Conservation (phyloP, 1,284 basidiomycete genomes). For the Ustilago crameri region DNA sequence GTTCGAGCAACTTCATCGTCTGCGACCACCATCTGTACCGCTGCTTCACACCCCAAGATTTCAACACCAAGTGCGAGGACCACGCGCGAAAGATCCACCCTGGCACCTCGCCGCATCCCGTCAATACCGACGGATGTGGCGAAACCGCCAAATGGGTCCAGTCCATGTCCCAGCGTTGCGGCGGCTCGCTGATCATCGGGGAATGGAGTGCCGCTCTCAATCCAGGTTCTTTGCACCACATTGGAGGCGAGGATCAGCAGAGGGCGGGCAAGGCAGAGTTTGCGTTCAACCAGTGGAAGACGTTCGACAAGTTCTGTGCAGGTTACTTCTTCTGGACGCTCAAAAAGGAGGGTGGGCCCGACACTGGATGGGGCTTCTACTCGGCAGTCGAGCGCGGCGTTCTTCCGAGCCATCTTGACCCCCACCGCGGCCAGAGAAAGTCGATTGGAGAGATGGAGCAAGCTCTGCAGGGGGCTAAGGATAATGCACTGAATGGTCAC, state of each 20-base stretch:
- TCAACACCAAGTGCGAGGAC: slow-evolving; percentile 72
- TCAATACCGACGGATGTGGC: slow-evolving; percentile 34
- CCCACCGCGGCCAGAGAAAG: slow-evolving; percentile 32
- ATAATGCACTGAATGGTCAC: slow-evolving; percentile 25
- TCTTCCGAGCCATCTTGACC: slow-evolving; percentile 71
- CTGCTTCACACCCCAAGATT: slow-evolving; percentile 79
- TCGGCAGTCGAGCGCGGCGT: slow-evolving; percentile 77
- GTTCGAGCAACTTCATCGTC: slow-evolving; percentile 71
- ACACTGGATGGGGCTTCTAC: slow-evolving; percentile 81
- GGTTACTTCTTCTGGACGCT: slow-evolving; percentile 92
- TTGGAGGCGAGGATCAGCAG: slow-evolving; percentile 69
- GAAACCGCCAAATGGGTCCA: slow-evolving; percentile 48
- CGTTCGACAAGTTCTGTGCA: slow-evolving; percentile 77
- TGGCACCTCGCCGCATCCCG: slow-evolving; percentile 27
- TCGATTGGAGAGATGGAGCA: slow-evolving; percentile 27
- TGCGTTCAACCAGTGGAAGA: slow-evolving; percentile 75
- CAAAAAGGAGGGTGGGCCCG: slow-evolving; percentile 78
- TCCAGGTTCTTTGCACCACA: slow-evolving; percentile 72
- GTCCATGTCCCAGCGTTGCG: slow-evolving; percentile 66
- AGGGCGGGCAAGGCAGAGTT: slow-evolving; percentile 71
- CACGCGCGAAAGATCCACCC: slow-evolving; percentile 69
- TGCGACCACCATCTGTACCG: slow-evolving; percentile 88
- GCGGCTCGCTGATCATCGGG: slow-evolving; percentile 76
- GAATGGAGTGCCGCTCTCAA: slow-evolving; percentile 87
- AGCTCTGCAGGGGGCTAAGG: slow-evolving; percentile 26